Percentiles rank a stretch among this genome's conserved stretches.
These are phyloP conservation scores for Yamadazyma epiphylla DNA, from an alignment of 1,139 yeast species.

Conservation along the genomic window DNA sequence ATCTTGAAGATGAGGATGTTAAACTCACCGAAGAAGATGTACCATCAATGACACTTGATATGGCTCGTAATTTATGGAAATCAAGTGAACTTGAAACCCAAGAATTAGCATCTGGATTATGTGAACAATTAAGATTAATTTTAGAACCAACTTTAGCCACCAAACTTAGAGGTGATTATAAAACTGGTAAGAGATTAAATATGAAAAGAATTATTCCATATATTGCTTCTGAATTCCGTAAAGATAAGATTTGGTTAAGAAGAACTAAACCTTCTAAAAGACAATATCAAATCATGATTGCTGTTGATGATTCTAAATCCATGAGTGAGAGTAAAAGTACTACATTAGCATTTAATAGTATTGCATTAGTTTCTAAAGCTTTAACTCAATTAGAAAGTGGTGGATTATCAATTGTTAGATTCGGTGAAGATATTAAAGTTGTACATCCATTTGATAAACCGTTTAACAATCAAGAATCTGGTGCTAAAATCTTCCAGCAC, in stretches of 20 bases:
- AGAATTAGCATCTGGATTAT: constrained; percentile 80
- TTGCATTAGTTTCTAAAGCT: constrained; percentile 92
- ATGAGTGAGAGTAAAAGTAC: constrained; percentile 94
- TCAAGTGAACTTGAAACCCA: constrained; percentile 78
- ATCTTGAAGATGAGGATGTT: constrained; percentile 26
- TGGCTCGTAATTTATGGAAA: constrained; percentile 78
- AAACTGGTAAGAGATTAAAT: constrained; percentile 93
- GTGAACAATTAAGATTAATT: constrained; percentile 90
- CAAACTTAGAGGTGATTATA: constrained; percentile 90
- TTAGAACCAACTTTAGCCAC: constrained; percentile 95
- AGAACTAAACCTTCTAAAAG: constrained; percentile 97
- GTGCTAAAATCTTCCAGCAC: constrained; percentile 81
- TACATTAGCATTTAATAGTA: constrained; percentile 88
- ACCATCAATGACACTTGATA: constrained; percentile 55
- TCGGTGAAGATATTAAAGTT: constrained; percentile 80
- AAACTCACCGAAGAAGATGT: constrained; percentile 25
- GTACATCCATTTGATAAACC: constrained; percentile 90
- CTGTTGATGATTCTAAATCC: constrained; percentile 95
- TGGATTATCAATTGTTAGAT: constrained; percentile 83
- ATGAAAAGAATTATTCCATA: constrained; percentile 98
- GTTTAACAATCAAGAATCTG: constrained; percentile 72
- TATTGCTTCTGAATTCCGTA: constrained; percentile 95
- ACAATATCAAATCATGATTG: constrained; percentile 95
- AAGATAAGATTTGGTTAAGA: constrained; percentile 97
- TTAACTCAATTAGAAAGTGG: constrained; percentile 94